phyloP scores from a whole-genome alignment of 2,329 filamentous ascomycete species.

The Xenoacremonium recifei region DNA sequence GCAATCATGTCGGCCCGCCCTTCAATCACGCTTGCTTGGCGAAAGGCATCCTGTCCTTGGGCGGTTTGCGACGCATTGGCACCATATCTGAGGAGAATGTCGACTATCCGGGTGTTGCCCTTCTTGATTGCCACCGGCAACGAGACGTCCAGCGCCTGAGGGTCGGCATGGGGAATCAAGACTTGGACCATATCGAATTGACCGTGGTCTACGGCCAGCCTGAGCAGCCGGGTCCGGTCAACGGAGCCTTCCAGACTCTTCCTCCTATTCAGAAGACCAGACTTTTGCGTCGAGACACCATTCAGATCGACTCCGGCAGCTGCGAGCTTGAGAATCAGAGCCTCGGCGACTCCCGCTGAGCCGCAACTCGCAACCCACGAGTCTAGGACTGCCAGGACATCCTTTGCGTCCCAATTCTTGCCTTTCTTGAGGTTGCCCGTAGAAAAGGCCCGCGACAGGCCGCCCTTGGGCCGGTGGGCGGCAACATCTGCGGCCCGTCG shows the following conservation, averaged over 20 bases:
- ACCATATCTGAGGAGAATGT: constrained; percentile 50
- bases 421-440: constrained; percentile 41
- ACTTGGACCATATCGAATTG: constrained; percentile 54
- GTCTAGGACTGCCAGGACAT: constrained; percentile 52
- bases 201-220: constrained; percentile 48
- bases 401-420: constrained; percentile 51
- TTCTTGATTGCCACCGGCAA: constrained; percentile 48
- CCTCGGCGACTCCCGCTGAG: constrained; percentile 55
- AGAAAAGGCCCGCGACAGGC: constrained; percentile 38
- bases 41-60: constrained; percentile 54
- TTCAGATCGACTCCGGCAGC: constrained; percentile 51
- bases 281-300: constrained; percentile 46
- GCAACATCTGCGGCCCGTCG: constrained; percentile 38
- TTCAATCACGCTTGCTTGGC: constrained; percentile 46
- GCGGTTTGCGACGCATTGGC: constrained; percentile 46
- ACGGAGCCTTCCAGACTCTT: constrained; percentile 48
- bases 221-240: constrained; percentile 50
- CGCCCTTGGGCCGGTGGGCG: constrained; percentile 36
- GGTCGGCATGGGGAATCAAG: constrained; percentile 52
- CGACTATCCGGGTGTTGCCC: constrained; percentile 41
- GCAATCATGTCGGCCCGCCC: constrained; percentile 45
- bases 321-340: constrained; percentile 49
- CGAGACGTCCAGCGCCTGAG: constrained; percentile 47
- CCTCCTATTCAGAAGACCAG: constrained; percentile 46
- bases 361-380: constrained; percentile 48